Conservation (phyloP, 352 stramenopile genomes). For the Phytophthora gonapodyides region DNA sequence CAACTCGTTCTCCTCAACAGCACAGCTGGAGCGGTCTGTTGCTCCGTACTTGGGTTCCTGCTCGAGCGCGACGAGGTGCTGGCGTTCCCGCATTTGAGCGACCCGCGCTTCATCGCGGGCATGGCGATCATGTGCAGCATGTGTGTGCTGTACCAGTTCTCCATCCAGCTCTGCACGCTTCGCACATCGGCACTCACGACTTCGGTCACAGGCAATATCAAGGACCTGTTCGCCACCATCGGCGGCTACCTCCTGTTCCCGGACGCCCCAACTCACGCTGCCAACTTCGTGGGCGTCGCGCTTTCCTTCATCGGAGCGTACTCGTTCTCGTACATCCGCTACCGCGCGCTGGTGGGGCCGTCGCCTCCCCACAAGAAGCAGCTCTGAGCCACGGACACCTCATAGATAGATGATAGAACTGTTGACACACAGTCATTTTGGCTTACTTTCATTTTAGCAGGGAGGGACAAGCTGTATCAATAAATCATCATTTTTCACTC, state of each 20-base stretch:
- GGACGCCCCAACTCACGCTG: conserved; percentile 47
- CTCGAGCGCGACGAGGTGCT: conserved; percentile 51
- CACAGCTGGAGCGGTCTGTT: conserved; percentile 49
- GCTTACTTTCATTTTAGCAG: conserved; percentile 21
- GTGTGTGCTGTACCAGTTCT: conserved; percentile 79
- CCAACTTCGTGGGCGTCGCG: conserved; percentile 57
- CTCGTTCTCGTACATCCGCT: conserved; percentile 77
- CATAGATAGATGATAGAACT: conserved; percentile 11
- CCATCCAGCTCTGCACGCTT: conserved; percentile 70
- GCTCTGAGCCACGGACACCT: conserved; percentile 2
- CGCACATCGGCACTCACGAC: conserved; percentile 73
- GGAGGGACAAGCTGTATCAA: conserved; percentile 30
- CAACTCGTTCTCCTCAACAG: conserved; percentile 69
- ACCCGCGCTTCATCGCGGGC: conserved; percentile 40
- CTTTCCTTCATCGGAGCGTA: conserved; percentile 77
- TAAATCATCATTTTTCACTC: conserved; percentile 50
- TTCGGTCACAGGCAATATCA: conserved; percentile 78
- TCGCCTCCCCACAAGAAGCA: conserved; percentile 20
- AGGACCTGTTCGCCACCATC: conserved; percentile 67
- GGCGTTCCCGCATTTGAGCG: conserved; percentile 31
- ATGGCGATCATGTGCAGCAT: conserved; percentile 63
- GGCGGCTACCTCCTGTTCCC: conserved; percentile 65
- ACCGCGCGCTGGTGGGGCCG: conserved; percentile 39
- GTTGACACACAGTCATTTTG: conserved; percentile 19
- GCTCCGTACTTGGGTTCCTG: conserved; percentile 39